phyloP scores from a whole-genome alignment of 306 rosid species.

The Delonix regia region DNA sequence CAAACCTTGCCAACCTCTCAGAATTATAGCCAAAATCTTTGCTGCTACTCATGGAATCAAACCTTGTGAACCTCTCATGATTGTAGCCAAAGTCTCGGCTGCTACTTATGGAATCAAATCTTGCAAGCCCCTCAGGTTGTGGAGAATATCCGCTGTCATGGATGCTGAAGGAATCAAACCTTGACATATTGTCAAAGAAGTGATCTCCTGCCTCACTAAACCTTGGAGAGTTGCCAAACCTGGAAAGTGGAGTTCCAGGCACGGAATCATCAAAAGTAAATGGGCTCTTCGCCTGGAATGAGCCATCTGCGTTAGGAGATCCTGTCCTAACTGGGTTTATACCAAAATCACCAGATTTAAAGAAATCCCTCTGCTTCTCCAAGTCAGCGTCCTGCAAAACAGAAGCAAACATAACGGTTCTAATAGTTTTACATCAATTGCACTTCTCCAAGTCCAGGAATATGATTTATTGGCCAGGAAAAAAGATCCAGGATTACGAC shows the following conservation, averaged over 20 bases:
- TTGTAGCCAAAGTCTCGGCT: conserved; percentile 60
- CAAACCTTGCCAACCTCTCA: conserved; percentile 47
- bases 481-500: conserved; percentile 13
- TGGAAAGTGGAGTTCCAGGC: conserved; percentile 88
- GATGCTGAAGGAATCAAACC: conserved; percentile 80
- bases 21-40: conserved; percentile 52
- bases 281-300: conserved; percentile 68
- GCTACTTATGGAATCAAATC: conserved; percentile 68
- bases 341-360: conserved; percentile 70
- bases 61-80: conserved; percentile 45
- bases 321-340: conserved; percentile 72
- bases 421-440: conserved; percentile 16
- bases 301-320: conserved; percentile 57
- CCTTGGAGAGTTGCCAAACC: conserved; percentile 82
- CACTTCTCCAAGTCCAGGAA: not conserved
- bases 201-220: conserved; percentile 89
- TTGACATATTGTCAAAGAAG: conserved; percentile 72
- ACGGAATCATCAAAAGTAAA: conserved; percentile 91
- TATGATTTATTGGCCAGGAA: too few species aligned
- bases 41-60: conserved; percentile 70
- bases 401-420: conserved; percentile 36
- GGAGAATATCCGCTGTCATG: conserved; percentile 63
- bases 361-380: conserved; percentile 68
- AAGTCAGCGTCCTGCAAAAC: conserved; percentile 63
- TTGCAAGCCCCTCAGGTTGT: conserved; percentile 47